Conservation (phyloP, 164 flowering plant genomes). For the Tetracentron sinense region DNA sequence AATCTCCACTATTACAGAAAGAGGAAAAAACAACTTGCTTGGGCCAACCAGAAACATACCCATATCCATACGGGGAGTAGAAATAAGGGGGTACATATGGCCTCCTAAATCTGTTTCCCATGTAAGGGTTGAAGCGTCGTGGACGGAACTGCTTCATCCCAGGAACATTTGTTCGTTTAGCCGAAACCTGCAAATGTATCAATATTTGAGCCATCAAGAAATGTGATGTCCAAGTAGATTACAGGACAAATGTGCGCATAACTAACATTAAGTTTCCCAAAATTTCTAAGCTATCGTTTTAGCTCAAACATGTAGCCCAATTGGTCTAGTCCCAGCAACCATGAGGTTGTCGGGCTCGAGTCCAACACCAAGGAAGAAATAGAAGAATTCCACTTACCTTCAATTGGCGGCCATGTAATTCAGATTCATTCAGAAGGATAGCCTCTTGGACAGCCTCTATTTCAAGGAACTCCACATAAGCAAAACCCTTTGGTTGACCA, state of each 20-base stretch:
- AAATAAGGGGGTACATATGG: constrained; percentile 41
- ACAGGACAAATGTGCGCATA: too few relatives aligned
- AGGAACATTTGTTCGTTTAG: constrained; percentile 63
- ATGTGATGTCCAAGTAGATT: too few relatives aligned
- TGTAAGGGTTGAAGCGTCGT: constrained; percentile 36
- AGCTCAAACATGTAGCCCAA: too few relatives aligned
- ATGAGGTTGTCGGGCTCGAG: too few relatives aligned
- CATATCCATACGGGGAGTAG: constrained; percentile 61
- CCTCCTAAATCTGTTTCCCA: constrained; percentile 38
- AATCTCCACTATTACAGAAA: background rate
- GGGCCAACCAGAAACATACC: constrained; percentile 29
- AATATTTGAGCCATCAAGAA: too few relatives aligned
- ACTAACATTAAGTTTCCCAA: too few relatives aligned
- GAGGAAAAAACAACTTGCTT: background rate
- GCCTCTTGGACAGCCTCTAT: constrained; percentile 69
- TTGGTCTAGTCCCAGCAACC: too few relatives aligned
- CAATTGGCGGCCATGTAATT: constrained; percentile 69
- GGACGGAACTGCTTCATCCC: constrained; percentile 65
- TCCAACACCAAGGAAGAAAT: too few relatives aligned
- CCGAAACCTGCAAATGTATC: constrained; percentile 35
- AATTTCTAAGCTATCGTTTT: too few relatives aligned
- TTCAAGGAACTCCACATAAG: constrained; percentile 71
- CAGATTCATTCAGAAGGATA: constrained; percentile 55
- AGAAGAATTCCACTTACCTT: constrained; percentile 32
- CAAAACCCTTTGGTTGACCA: constrained; percentile 74